Base-by-base conservation (phyloP, 306 rosid genomes). In the Quillaja saponaria region DNA sequence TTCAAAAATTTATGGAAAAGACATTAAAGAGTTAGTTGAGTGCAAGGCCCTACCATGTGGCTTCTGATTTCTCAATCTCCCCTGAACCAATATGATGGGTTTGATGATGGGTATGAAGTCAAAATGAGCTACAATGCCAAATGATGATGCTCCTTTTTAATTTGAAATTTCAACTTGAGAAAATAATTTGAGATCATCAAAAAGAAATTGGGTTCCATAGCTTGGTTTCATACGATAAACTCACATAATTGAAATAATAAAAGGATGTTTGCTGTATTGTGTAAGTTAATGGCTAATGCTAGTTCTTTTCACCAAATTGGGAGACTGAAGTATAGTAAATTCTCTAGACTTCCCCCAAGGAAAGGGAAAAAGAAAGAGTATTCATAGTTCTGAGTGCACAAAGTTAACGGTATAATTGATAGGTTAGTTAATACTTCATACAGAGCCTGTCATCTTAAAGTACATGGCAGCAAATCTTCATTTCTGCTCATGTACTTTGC, bases 21-120 rank as follows among this genome's bases (percentile, higher is more conserved):
- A n/a, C n/a, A n/a, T 39, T 8, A 55, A 47, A 2, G 20, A 16
- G 52, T 50, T 63, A n/a, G 69, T 66, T 62, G 47, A 51, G 25
- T 19, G 20, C 38, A 57, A 49, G 70, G 67, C 77, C 63, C 70
- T 51, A 63, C 69, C 72, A 70, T 58, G 69, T 67, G 78, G 49
- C 39, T 33, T 54, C 15, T 64, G 37, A 25, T 58, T 31, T 68
- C 45, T 57, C 44, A 49, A 56, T 46, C 49, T 48, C 63, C 35
- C 33, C 74, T 34, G 58, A 49, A 50, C 63, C 64, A 61, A 47
- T 45, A 63, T 64, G 64, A 54, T 66, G 60, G 58, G 35, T 52
- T 55, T 47, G 48, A 41, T 19, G 70, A 61, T 59, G 47, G 46
- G 46, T 35, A 66, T 59, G 71, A 78, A 84, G 79, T 82, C 82